Conservation (phyloP, 2,329 filamentous ascomycete genomes). For the Trichoderma koningii region DNA sequence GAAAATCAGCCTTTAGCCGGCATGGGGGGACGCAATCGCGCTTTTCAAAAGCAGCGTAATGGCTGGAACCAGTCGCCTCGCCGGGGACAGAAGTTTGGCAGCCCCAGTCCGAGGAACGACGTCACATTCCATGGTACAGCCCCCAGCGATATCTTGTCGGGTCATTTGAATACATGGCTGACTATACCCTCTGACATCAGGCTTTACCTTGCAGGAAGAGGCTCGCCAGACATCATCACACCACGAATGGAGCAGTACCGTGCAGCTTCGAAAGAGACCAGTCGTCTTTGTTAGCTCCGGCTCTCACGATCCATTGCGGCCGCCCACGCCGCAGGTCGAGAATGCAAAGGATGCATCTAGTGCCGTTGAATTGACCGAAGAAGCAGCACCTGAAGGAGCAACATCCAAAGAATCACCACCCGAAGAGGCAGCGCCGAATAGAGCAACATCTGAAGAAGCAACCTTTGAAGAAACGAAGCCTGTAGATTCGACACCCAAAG, state of each 20-base stretch:
- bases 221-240: conserved; percentile 50
- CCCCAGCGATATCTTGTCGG: background rate
- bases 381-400: conserved; percentile 28
- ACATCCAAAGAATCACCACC: background rate
- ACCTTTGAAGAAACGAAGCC: background rate
- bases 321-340: background rate
- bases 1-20: background rate
- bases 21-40: conserved; percentile 9
- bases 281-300: conserved; percentile 58
- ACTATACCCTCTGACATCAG: conserved; percentile 33
- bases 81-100: conserved; percentile 4
- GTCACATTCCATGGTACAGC: no score
- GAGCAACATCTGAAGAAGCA: background rate
- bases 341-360: conserved; percentile 5
- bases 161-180: background rate
- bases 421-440: no score
- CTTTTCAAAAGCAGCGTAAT: background rate
- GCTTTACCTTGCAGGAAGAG: conserved; percentile 49
- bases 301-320: conserved; percentile 48
- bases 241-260: conserved; percentile 46
- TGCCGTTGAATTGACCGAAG: background rate
- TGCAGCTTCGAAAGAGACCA: conserved; percentile 50
- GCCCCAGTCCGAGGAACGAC: conserved; percentile 31
- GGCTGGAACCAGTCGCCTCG: conserved; percentile 5
- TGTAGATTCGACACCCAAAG: background rate